Conservation (phyloP, 441 rosid genomes). For the Erodium texanum region DNA sequence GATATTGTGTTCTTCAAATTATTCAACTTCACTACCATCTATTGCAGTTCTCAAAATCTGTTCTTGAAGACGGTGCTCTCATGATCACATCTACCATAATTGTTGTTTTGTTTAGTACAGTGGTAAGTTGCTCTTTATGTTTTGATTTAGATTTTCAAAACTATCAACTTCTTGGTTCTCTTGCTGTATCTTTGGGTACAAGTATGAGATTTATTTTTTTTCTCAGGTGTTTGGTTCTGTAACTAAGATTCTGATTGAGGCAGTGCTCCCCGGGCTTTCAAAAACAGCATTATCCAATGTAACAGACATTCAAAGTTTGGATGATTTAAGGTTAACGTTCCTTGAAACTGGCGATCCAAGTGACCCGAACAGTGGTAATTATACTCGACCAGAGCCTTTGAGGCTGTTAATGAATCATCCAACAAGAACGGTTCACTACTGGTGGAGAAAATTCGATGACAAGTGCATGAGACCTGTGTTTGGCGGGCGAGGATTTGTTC, state of each 20-base stretch:
- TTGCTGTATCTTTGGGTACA: not conserved
- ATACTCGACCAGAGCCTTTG: constrained; percentile 10
- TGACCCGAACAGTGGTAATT: not conserved
- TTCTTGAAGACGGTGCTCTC: constrained; percentile 25
- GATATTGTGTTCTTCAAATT: not conserved
- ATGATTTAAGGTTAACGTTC: constrained; percentile 41
- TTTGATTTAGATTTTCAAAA: not conserved
- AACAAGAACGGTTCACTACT: constrained; percentile 41
- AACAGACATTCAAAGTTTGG: constrained; percentile 36
- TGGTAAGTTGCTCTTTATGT: constrained; percentile 26
- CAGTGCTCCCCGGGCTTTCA: constrained; percentile 30
- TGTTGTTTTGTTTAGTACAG: constrained; percentile 59
- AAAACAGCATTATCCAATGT: constrained; percentile 32
- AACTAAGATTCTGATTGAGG: constrained; percentile 53
- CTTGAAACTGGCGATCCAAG: constrained; percentile 33
- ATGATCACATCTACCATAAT: constrained; percentile 50
- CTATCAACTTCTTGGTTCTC: not conserved
- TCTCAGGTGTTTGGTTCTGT: constrained; percentile 58
- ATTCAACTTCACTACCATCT: not conserved
- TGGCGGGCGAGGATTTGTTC: constrained; percentile 49
- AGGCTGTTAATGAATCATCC: constrained; percentile 45
- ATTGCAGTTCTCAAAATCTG: constrained; percentile 39
- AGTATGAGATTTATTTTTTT: not conserved
- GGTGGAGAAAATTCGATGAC: constrained; percentile 65
- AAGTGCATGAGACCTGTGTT: constrained; percentile 65